Base-by-base conservation (phyloP, 2,329 filamentous ascomycete species). In the Fusarium cyanostomum region DNA sequence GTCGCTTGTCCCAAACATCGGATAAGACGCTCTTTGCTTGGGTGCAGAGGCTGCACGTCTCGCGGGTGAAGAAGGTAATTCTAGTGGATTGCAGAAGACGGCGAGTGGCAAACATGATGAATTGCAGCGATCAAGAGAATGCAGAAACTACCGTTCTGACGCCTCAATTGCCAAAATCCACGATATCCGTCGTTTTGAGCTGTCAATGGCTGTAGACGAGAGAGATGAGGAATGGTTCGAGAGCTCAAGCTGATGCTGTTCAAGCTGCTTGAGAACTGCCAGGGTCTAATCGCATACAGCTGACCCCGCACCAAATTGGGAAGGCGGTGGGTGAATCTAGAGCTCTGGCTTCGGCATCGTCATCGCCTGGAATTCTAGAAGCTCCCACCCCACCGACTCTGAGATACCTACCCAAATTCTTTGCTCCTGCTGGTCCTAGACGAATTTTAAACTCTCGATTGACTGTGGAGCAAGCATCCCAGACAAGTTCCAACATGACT, bases 51-150 rank as follows among this genome's bases (percentile, higher is more conserved):
- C 86, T 86, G 74, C 91, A 94, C 58, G 88, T 88, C 31, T 86
- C 80, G 37, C 91, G 85, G 3, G 88, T 92, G 75, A 94, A 94
- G 28, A 94, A 81, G 0, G 91, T 94, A 70, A 94, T 88, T 56
- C 89, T 84, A 72, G 83, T 86, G 27, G 83, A 76, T 59, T 82
- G 83, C 35, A 86, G 70, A 5, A 88, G 76, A 45, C 80, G 79
- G 35, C 70, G 64, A 2, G 86, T 83, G 31, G 79, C 72, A 58
- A 79, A 82, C 86, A 89, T 89, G 37, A 50, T 69, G 56, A 52
- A 28, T 15, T 31, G 27, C 15, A 21, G 12, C 27, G 15, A 2
- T 16, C 10, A 37, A 15, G 8, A 15, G 26, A 30, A 3, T 31
- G 5, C 13, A 44, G 8, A 13, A 26, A 21, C 21, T 21, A 21